Conservation (phyloP, 2,329 filamentous ascomycete species). For the Proliferodiscus dingleyae region DNA sequence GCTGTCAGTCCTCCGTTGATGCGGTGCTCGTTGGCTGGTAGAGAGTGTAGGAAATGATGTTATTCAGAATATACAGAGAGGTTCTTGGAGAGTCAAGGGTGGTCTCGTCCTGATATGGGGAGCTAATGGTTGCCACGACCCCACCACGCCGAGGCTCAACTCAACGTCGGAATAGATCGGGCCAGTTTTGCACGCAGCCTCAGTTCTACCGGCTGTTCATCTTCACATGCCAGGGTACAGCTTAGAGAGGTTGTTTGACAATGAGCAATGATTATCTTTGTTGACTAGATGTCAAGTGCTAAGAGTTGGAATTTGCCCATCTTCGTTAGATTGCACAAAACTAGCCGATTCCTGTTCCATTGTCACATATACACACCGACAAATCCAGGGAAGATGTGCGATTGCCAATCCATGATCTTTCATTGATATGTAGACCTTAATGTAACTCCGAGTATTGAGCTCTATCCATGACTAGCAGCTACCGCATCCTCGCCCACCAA, state of each 20-base stretch:
- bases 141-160: conserved; percentile 16
- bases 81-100: not conserved
- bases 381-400: conserved; percentile 8
- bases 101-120: not conserved
- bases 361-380: conserved; percentile 11
- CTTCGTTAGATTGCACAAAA: conserved; percentile 3
- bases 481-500: conserved; percentile 13
- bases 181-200: conserved; percentile 1
- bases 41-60: no score
- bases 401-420: conserved; percentile 13
- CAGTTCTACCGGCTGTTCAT: conserved; percentile 8
- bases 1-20: not conserved
- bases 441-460: conserved; percentile 23
- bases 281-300: conserved; percentile 2
- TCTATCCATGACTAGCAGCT: conserved; percentile 24
- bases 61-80: no score
- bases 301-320: conserved; percentile 1
- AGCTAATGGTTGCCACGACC: not conserved
- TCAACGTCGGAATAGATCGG: conserved; percentile 13
- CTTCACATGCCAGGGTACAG: conserved; percentile 22
- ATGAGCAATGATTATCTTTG: not conserved
- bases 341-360: not conserved
- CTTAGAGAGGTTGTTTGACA: not conserved
- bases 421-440: conserved; percentile 13
- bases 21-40: no score